A percentile compares a stretch with the other conserved stretches of the same genome.
Evolutionary conservation across 176 grass and related monocot genomes (phyloP).

Genomic region (Eremochloa ophiuroides): DNA sequence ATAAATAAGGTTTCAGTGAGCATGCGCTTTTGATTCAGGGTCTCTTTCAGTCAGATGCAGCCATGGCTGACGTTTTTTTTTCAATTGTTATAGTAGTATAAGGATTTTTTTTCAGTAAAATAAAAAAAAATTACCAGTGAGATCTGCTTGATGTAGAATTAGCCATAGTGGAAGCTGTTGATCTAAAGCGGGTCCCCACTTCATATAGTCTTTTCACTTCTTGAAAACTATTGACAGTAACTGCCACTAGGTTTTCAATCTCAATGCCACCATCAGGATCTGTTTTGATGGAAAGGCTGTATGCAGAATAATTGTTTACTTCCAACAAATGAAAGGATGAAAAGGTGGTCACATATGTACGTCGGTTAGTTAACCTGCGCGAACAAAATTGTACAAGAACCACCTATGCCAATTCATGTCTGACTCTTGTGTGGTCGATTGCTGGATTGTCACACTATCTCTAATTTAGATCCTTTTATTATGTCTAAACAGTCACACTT

Average conservation of each 20-base stretch:
- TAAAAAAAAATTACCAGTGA: constrained; percentile 73
- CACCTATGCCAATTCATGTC: constrained; percentile 6
- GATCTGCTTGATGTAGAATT: constrained; percentile 96
- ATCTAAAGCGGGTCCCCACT: constrained; percentile 63
- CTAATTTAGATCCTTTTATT: neutral
- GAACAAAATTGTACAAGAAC: constrained; percentile 18
- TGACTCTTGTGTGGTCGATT: neutral
- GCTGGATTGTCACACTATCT: neutral
- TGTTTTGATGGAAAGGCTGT: constrained; percentile 80
- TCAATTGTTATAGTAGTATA: neutral
- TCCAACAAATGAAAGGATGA: constrained; percentile 1
- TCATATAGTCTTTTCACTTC: constrained; percentile 92
- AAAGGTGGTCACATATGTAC: neutral
- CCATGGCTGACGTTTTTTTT: neutral
- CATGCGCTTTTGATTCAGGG: constrained; percentile 2
- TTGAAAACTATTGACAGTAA: constrained; percentile 70
- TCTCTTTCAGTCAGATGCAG: constrained; percentile 4
- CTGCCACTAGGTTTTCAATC: constrained; percentile 77
- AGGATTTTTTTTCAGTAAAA: constrained; percentile 14
- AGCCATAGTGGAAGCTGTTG: constrained; percentile 85
- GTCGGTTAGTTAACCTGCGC: neutral
- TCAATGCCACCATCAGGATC: constrained; percentile 70
- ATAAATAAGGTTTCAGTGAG: constrained; percentile 11
- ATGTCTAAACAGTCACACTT: neutral
- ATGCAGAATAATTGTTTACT: neutral